These are phyloP conservation scores for Scenedesmus sp. DNA, from an alignment of 163 green algal genomes.

Conservation along the genomic window DNA sequence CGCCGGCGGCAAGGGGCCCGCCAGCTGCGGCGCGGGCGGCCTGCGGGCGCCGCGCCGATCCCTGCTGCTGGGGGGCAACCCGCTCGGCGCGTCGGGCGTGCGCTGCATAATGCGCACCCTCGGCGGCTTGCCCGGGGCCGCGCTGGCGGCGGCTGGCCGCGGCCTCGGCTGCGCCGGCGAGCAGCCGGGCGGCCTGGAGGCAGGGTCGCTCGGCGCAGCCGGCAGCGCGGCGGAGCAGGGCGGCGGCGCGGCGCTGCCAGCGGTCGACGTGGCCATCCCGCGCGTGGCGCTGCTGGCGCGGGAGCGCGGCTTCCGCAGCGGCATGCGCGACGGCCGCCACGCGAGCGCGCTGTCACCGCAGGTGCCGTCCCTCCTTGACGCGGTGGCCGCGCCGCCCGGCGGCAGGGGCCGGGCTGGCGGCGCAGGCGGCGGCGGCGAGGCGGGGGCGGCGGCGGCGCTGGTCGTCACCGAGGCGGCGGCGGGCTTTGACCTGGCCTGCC, in stretches of 20 bases:
- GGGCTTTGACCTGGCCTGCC: conserved; percentile 19
- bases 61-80: conserved; percentile 35
- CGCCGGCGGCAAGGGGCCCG: not conserved
- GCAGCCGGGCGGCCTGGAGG: too few relatives aligned
- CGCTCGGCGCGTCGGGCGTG: conserved; percentile 27
- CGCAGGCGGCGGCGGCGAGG: not conserved
- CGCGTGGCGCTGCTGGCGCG: conserved; percentile 25
- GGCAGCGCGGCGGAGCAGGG: not conserved
- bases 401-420: not conserved
- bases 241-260: not conserved
- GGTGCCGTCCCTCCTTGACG: conserved; percentile 17
- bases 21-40: not conserved
- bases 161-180: not conserved
- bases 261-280: conserved; percentile 26
- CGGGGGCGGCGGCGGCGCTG: not conserved
- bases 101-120: conserved; percentile 14
- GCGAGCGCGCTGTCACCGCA: not conserved
- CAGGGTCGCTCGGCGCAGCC: not conserved
- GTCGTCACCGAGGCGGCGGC: conserved; percentile 23
- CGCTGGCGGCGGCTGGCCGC: not conserved
- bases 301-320: conserved; percentile 35
- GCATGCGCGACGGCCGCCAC: conserved; percentile 10
- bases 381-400: not conserved
- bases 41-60: too few relatives aligned
- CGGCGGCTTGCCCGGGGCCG: not conserved